phyloP scores from a whole-genome alignment of 1,139 yeast genomes.

The Suhomyces wounanorum region DNA sequence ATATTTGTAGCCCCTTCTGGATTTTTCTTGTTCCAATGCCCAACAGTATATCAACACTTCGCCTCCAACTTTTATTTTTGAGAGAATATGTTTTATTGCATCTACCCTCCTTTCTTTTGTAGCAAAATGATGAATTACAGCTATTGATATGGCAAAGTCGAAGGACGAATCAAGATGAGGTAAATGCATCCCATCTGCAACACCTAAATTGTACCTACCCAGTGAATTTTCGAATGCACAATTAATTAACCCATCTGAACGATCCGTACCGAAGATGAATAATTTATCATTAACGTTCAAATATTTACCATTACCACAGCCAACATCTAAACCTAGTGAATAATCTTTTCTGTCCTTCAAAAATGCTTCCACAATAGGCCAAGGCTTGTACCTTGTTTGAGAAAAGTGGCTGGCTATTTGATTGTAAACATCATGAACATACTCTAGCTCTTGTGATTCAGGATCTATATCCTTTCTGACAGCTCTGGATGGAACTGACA shows the following conservation, averaged over 20 bases:
- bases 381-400: constrained; percentile 90
- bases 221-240: constrained; percentile 63
- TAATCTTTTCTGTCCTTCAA: constrained; percentile 39
- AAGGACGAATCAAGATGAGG: constrained; percentile 64
- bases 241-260: constrained; percentile 72
- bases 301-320: constrained; percentile 97
- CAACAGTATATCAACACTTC: constrained; percentile 84
- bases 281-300: constrained; percentile 67
- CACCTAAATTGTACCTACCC: constrained; percentile 42
- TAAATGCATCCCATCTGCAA: constrained; percentile 74
- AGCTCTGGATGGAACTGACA: constrained; percentile 38
- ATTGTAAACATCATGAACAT: constrained; percentile 88
- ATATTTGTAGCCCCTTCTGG: constrained; percentile 84
- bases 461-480: constrained; percentile 42
- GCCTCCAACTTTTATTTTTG: constrained; percentile 61
- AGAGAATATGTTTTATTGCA: constrained; percentile 69
- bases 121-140: constrained; percentile 95
- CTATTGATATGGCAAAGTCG: constrained; percentile 93
- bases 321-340: constrained; percentile 67
- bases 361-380: constrained; percentile 91
- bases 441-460: constrained; percentile 64
- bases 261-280: constrained; percentile 77
- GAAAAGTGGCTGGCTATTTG: constrained; percentile 93
- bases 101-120: constrained; percentile 73
- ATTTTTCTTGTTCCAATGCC: constrained; percentile 91